phyloP scores from a whole-genome alignment of 192 early-diverging fungal species.

The Funneliformis mosseae region DNA sequence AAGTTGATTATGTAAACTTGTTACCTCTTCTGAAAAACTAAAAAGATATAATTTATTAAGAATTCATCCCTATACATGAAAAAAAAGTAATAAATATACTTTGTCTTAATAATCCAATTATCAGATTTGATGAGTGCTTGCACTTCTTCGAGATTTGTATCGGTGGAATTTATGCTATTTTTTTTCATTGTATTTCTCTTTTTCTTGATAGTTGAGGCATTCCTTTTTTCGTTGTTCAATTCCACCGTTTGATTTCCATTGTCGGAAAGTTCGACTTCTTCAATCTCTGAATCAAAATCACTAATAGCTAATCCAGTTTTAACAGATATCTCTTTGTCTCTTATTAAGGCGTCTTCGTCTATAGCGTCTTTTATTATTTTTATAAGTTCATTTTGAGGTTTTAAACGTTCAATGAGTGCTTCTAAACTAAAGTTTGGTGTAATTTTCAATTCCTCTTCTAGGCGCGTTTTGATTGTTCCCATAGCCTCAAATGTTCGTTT shows the following conservation, averaged over 20 bases:
- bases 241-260: neutral
- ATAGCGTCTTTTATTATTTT: constrained; percentile 49
- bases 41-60: neutral
- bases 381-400: constrained; percentile 47
- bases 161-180: neutral
- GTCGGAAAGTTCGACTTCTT: neutral
- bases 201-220: neutral
- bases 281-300: neutral
- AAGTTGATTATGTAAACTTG: constrained; percentile 45
- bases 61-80: neutral
- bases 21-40: constrained; percentile 45
- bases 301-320: neutral
- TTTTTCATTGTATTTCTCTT: neutral
- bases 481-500: constrained; percentile 60
- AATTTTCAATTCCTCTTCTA: constrained; percentile 11
- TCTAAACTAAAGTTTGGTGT: constrained; percentile 1
- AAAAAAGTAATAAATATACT: neutral
- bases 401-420: constrained; percentile 41
- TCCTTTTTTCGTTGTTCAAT: neutral
- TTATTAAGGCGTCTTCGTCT: constrained; percentile 47
- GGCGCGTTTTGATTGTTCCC: constrained; percentile 42
- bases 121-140: constrained; percentile 23
- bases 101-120: constrained; percentile 54
- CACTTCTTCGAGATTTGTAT: neutral
- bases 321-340: constrained; percentile 31